Percentiles rank a stretch among this genome's conserved stretches.
Evolutionary conservation across 2,329 filamentous ascomycete genomes (phyloP).

Genomic region (Zymoseptoria tritici): DNA sequence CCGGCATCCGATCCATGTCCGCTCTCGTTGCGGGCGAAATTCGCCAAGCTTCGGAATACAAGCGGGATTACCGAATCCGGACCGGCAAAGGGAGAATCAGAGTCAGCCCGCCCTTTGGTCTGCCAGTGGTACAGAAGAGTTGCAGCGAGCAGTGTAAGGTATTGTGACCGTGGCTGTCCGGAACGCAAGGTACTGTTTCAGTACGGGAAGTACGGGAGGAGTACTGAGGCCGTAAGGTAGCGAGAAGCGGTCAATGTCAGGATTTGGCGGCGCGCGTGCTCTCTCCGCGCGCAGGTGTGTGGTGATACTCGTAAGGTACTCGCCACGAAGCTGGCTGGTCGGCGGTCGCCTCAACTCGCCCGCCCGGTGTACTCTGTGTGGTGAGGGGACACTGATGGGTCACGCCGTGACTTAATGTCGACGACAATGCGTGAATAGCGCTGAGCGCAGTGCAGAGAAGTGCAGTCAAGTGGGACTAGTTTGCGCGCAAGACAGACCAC

Average conservation of each 20-base stretch:
- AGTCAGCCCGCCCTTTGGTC: neutral
- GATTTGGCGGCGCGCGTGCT: neutral
- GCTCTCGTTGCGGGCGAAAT: neutral
- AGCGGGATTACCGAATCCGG: neutral
- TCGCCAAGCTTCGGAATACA: neutral
- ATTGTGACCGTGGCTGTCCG: neutral
- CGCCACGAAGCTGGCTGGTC: neutral
- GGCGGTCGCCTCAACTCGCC: neutral
- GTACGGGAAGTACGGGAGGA: too few species aligned
- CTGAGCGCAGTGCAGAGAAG: constrained; percentile 3
- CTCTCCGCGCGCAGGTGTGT: neutral
- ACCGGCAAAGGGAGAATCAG: neutral
- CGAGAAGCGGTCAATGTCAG: neutral
- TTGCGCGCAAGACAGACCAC: neutral
- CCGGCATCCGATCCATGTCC: constrained; percentile 8
- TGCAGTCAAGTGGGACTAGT: neutral
- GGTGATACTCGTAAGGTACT: neutral
- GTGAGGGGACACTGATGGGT: neutral
- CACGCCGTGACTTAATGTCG: constrained; percentile 3
- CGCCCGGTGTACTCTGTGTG: neutral
- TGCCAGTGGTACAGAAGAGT: neutral
- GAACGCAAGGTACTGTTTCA: neutral
- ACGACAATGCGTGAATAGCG: constrained; percentile 5
- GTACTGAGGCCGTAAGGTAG: neutral
- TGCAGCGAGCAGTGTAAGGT: neutral